Evolutionary conservation across 208 protist species (phyloP), one percentile per base, ranked within the genome.

Genomic region (Vickermania spadyakhi): DNA sequence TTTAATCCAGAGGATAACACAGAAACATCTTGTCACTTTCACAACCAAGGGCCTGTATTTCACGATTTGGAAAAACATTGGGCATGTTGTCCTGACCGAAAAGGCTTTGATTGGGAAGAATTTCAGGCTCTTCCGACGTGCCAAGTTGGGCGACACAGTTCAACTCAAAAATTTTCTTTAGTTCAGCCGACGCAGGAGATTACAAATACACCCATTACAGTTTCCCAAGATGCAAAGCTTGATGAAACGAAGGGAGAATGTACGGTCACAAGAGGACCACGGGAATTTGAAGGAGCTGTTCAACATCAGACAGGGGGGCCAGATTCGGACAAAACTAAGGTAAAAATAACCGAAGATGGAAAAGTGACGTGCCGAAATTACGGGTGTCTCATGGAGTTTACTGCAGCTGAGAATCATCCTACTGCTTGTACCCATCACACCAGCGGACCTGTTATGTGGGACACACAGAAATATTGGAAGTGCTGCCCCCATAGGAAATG

Each of bases 401-500:
- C 86, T 23, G 88, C 91, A 5, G 62, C 61, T 0, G 84, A 94
- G 4, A 94, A 94, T 64, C 62, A 64, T 18, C 59, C 74, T 3
- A 77, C 58, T 0, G 71, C 82, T 14, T 94, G 88, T 52, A 62
- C 29, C 5, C 87, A 81, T 41, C 88, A 94, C 68, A 77, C 70
- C 28, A 76, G 70, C 2, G 88, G 88, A 5, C 84, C 88, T 22
- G 84, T 94, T 1, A 91, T 92, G 41, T 89, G 81, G 77, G 84
- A 94, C 36, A 91, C 84, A 3, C 87, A 89, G 56, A 90, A 90
- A 58, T 94, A 94, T 61, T 94, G 88, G 84, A 88, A 88, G 60
- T 94, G 88, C 67, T 94, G 88, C 52, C 78, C 84, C 22, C 59
- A 84, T 14, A 87, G 90, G 60, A 89, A 91, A 54, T 77, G 80